Percentiles rank a stretch among this genome's conserved stretches.
Evolutionary conservation across 352 stramenopile genomes (phyloP).

Genomic region (Elongisporangium anandrum): DNA sequence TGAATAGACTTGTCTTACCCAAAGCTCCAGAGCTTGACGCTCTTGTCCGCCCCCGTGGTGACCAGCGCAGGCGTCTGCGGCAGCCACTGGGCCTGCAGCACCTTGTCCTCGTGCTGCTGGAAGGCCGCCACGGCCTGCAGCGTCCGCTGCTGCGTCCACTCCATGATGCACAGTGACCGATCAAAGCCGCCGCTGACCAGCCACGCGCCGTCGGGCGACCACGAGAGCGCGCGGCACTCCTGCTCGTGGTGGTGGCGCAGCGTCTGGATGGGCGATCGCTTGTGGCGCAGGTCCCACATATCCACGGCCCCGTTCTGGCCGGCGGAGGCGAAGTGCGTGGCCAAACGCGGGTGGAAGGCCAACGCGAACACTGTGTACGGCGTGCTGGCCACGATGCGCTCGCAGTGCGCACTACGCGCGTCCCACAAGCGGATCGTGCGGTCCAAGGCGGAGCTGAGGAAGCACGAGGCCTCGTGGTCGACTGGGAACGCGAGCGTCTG

Average conservation of each 20-base stretch:
- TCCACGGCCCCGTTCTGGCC: slow-evolving; percentile 57
- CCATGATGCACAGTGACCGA: slow-evolving; percentile 44
- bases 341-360: slow-evolving; percentile 33
- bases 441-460: slow-evolving; percentile 49
- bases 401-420: slow-evolving; percentile 38
- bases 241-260: slow-evolving; percentile 32
- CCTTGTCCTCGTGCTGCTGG: slow-evolving; percentile 57
- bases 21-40: slow-evolving; percentile 64
- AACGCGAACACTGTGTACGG: slow-evolving; percentile 35
- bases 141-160: not conserved
- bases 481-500: slow-evolving; percentile 34
- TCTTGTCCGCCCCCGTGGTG: slow-evolving; percentile 56
- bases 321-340: slow-evolving; percentile 31
- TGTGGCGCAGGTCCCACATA: slow-evolving; percentile 60
- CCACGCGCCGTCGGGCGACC: slow-evolving; percentile 54
- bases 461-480: slow-evolving; percentile 5
- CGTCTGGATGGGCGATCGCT: slow-evolving; percentile 16
- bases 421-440: slow-evolving; percentile 72
- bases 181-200: slow-evolving; percentile 61
- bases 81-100: slow-evolving; percentile 68
- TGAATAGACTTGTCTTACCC: slow-evolving; percentile 9
- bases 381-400: slow-evolving; percentile 36
- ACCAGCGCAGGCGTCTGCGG: slow-evolving; percentile 47
- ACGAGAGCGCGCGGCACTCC: slow-evolving; percentile 60
- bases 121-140: slow-evolving; percentile 45